Evolutionary conservation across 177 flowering plant species (phyloP), one percentile per base, ranked within the genome.

Genomic region (Vitis hybrid): DNA sequence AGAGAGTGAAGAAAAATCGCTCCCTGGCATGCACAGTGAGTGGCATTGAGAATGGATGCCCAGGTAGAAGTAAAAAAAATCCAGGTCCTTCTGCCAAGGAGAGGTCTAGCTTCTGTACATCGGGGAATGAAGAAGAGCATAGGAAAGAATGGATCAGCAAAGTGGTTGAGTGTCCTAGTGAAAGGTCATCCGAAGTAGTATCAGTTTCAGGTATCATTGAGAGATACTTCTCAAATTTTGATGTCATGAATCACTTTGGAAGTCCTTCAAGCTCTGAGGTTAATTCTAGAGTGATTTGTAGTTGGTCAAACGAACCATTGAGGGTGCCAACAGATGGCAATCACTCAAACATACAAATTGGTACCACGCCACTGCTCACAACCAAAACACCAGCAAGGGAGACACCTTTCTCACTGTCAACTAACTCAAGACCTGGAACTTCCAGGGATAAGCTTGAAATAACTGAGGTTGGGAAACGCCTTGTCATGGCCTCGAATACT

Each of bases 161-260:
- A 60, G 18, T 53, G 17, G 11, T n/a, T 30, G 83, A 73, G 60
- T 53, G 55, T 18, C 49, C 73, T 18, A 65, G 67, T 61, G 72
- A 68, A 15, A 74, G 63, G 10, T 69, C 77, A 55, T 78, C 85
- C 7, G 86, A 79, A 68, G 73, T 50, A 58, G 60, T 67, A 76
- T 84, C 89, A 35, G 86, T 87, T 54, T 65, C 83, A 3, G 81
- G 84, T 24, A 83, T 87, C 46, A 79, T 87, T 58, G 65, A 65
- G 13, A 84, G 70, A 77, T 87, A 85, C 73, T 84, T 85, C 53
- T 58, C 83, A n/a, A 54, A 65, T 61, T 71, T 35, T 58, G 76
- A 77, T 63, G 86, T 77, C 50, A 72, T 70, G 73, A 73, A 63
- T 63, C 66, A 64, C 56, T 2, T 12, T 56, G 53, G 63, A 15